Evolutionary conservation across 1,284 basidiomycete species (phyloP).

Genomic region (Malassezia brasiliensis): DNA sequence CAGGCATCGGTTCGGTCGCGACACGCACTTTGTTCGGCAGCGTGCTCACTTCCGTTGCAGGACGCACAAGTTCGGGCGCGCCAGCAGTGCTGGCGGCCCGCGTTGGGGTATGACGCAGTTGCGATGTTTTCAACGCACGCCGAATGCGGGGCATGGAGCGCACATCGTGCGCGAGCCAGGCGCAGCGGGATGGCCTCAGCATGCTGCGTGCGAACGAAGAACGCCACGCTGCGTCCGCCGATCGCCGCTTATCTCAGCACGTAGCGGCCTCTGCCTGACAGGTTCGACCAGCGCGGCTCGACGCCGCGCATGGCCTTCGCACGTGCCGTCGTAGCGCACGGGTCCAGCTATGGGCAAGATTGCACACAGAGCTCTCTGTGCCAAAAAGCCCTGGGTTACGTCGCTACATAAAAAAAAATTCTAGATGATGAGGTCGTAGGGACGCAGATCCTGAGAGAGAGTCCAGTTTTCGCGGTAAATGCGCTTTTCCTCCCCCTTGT

Average conservation of each 20-base stretch:
- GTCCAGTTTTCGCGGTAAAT: slow-evolving; percentile 16
- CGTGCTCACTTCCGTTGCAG: slow-evolving; percentile 58
- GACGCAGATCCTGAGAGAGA: slow-evolving; percentile 12
- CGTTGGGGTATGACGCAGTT: no score
- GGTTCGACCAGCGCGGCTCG: no score
- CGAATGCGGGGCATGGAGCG: no score
- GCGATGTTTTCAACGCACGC: no score
- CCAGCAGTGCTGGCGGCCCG: no score
- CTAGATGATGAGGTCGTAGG: slow-evolving; percentile 17
- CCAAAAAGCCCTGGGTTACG: no score
- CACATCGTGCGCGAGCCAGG: background rate
- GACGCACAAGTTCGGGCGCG: background rate
- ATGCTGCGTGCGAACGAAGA: background rate
- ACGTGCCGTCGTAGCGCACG: no score
- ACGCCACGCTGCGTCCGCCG: background rate
- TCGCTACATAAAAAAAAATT: no score
- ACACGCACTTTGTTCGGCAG: slow-evolving; percentile 85
- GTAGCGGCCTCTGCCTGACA: no score
- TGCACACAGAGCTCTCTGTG: background rate
- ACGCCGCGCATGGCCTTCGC: no score
- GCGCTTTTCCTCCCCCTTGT: slow-evolving; percentile 1
- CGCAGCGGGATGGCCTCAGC: background rate
- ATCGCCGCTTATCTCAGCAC: background rate
- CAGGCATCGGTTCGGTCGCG: slow-evolving; percentile 78
- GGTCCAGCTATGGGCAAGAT: no score